Evolutionary conservation across 1,139 yeast species (phyloP), one percentile per base, ranked within the genome.

Genomic region (Williopsis jadinii): DNA sequence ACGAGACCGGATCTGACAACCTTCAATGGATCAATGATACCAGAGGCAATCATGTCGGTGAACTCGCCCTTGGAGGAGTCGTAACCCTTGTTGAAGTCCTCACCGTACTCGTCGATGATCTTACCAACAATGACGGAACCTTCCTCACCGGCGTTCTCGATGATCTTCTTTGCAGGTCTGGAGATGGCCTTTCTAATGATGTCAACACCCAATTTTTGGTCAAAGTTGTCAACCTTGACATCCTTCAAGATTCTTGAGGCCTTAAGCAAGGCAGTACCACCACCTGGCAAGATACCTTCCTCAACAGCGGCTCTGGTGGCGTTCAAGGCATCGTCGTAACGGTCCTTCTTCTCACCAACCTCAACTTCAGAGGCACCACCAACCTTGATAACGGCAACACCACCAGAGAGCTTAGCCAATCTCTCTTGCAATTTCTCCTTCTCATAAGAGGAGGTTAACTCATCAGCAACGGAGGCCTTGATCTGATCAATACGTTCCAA

Each of bases 281-380:
- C 99, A 73, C 99, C 99, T 64, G 98, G 98, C 57, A 92, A 77
- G 62, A 94, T 92, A 73, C 99, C 99, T 70, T 92, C 98, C 71
- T 92, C 95, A 51, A 92, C 98, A 51, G 99, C 99, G 55, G 99
- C 98, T 73, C 98, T 88, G 45, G 98, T 94, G 46, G 99, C 98
- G 66, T 94, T 92, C 63, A 92, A 78, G 38, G 99, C 98, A 72
- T 92, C 99, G 59, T 94, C 98, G 63, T 90, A 94, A 73, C 99
- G 88, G 67, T 92, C 99, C 75, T 92, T 92, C 95, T 92, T 94
- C 75, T 92, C 99, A 63, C 97, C 95, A 55, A 92, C 99, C 73
- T 92, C 99, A 55, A 92, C 88, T 71, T 92, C 99, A 26, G 96
- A 87, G 41, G 98, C 69, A 56, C 99, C 99, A 66, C 99, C 99